These are phyloP conservation scores for Blastobotrys elegans DNA, from an alignment of 1,139 yeast genomes.

Conservation along the genomic window DNA sequence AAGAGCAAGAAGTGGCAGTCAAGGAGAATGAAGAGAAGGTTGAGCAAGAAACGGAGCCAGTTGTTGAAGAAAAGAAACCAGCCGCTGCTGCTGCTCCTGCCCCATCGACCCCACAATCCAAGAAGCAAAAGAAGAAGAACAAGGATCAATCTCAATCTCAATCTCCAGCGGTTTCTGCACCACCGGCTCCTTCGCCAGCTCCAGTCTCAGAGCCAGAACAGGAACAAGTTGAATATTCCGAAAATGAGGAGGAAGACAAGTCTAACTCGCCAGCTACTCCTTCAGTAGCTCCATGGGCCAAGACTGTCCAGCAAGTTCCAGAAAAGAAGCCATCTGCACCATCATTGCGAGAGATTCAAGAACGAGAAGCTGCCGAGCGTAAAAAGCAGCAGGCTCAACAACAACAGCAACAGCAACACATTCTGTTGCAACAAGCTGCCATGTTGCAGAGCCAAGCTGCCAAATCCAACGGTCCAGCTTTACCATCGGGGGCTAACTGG, in stretches of 20 bases:
- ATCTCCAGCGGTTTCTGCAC: not conserved
- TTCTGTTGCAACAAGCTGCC: constrained; percentile 20
- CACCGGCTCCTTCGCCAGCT: constrained; percentile 10
- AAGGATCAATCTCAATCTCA: not conserved
- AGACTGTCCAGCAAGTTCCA: constrained; percentile 33
- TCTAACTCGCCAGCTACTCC: constrained; percentile 16
- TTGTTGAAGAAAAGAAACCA: not conserved
- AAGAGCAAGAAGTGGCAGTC: too few species aligned
- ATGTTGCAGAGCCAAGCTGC: constrained; percentile 18
- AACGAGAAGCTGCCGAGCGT: constrained; percentile 52
- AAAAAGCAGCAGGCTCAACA: constrained; percentile 27
- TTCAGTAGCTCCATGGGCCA: constrained; percentile 44
- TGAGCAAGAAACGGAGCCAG: not conserved
- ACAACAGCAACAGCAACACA: constrained; percentile 33
- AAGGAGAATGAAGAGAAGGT: too few species aligned
- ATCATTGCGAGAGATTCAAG: constrained; percentile 66
- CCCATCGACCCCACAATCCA: constrained; percentile 9
- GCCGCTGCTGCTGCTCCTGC: not conserved
- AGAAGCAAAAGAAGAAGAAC: constrained; percentile 3
- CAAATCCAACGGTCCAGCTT: constrained; percentile 23
- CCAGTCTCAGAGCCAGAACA: constrained; percentile 2
- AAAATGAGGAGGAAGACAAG: not conserved
- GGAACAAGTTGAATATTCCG: not conserved
- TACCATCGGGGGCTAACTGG: constrained; percentile 55
- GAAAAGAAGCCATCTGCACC: constrained; percentile 40